Evolutionary conservation across 1,284 basidiomycete species (phyloP), one percentile per base, ranked within the genome.

Genomic region (Tilletia caries): DNA sequence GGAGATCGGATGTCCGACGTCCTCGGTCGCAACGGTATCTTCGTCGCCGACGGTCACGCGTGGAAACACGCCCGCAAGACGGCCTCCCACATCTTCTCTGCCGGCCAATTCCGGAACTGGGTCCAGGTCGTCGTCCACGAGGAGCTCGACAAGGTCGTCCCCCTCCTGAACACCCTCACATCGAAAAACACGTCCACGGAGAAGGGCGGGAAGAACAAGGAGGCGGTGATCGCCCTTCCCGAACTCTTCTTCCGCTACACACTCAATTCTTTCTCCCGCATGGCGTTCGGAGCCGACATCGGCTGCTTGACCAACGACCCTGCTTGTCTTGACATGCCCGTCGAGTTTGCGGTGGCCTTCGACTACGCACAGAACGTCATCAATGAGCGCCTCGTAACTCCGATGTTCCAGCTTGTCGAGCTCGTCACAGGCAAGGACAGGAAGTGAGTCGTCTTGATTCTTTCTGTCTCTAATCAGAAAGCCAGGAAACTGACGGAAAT

Each of bases 281-380:
- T 68, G 41, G 72, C 67, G 8, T 68, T 68, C 43, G 50, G 41
- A 18, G 37, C 72, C 18, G 73, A 73, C 34, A 70, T 78, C 65
- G 66, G 72, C 65, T 75, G 72, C 66, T 68, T 78, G 27, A 68
- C 72, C 37, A 65, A 64, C 23, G 64, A 69, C 52, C 79, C 67
- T 3, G 71, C 68, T 10, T 75, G 71, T 15, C 71, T 78, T 29
- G 71, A 76, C 25, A 70, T 65, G 27, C 72, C 74, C 12, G 79
- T 82, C 15, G 72, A 75, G 1, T 83, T 83, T 34, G 79, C 81
- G 0, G 69, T 69, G 12, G 80, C 80, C 34, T 83, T 83, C 64
- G 82, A 83, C 71, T 78, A 75, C 60, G 78, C 74, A 0, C 82
- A 83, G 65, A 66, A 70, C 8, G 70, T 82, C 3, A 77, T 82